phyloP scores from a whole-genome alignment of 495 filamentous ascomycete species.

The Aspergillus indologenus region DNA sequence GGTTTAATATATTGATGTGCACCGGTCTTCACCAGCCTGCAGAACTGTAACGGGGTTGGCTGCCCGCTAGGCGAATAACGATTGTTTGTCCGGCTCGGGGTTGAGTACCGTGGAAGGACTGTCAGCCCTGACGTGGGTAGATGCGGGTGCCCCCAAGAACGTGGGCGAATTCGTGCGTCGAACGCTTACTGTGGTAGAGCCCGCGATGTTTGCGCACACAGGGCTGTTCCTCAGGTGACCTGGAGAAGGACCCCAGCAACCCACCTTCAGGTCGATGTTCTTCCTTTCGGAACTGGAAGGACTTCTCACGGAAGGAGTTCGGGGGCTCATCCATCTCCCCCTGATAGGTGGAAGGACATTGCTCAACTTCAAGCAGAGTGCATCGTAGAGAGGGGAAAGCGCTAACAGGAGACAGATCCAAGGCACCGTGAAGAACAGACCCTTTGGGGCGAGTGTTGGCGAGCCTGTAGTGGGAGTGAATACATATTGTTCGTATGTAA shows the following conservation, averaged over 20 bases:
- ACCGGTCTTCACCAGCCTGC: background rate
- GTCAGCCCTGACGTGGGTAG: background rate
- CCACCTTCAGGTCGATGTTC: background rate
- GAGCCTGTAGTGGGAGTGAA: background rate
- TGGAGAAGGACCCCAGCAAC: background rate
- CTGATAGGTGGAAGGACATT: background rate
- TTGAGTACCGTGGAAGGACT: background rate
- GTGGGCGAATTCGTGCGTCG: background rate
- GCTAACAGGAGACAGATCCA: background rate
- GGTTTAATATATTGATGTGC: background rate
- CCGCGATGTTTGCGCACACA: background rate
- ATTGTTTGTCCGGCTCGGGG: background rate
- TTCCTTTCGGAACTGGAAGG: background rate
- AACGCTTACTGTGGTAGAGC: background rate
- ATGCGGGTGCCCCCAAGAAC: background rate
- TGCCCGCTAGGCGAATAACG: background rate
- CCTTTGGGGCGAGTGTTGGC: background rate
- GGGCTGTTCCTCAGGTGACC: background rate
- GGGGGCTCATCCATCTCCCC: no score
- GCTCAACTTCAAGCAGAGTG: background rate
- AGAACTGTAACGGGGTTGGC: background rate
- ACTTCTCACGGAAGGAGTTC: background rate
- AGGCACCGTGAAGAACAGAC: background rate
- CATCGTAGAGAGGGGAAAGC: background rate
- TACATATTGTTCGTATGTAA: constrained; percentile 1